Evolutionary conservation across 2,329 filamentous ascomycete species (phyloP), one percentile per base, ranked within the genome.

Genomic region (Beauveria varroae): DNA sequence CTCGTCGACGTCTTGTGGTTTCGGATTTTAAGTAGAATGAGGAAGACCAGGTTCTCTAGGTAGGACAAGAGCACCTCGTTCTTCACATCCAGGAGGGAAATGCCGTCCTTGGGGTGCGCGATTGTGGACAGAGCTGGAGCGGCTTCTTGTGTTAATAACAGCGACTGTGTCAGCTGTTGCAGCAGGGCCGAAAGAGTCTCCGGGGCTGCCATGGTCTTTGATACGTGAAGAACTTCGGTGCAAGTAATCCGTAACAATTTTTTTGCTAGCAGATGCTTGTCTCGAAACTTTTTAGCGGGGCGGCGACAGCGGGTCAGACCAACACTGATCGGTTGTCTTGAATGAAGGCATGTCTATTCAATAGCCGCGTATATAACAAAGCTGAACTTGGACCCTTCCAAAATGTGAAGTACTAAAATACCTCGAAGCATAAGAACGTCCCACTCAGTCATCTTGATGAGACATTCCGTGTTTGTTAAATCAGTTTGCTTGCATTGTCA

Each of bases 1-100:
- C 67, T 60, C 3, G 44, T 18, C 6, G 62, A 52, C 22, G 58
- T 60, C 62, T 73, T 76, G 5, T 73, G 65, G 70, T 86, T 85
- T 62, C 90, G 86, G 22, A 98, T 75, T 70, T 96, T 93, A 43
- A 96, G 75, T 1, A 96, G 78, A 50, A 96, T 88, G 46, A 96
- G 78, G 67, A 96, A 96, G 50, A 95, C 90, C 4, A 98, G 85
- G 69, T 96, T 96, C 70, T 99, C 93, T 0, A 99, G 81, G 75
- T 99, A 99, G 4, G 93, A 93, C 44, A 99, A 86, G 20, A 99
- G 86, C n/a, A 99, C 82, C 72, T 99, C 95, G 75, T 96, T 98
- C 78, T 99, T 99, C 65, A 91, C 86, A 71, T 98, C 92, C 69
- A 99, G 87, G 1, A 99, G 85, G 0, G 95, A 97, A 62, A 99